Percentiles rank a stretch among this genome's conserved stretches.
phyloP scores from a whole-genome alignment of 768 basidiomycete species.

The Podaxis sp. region DNA sequence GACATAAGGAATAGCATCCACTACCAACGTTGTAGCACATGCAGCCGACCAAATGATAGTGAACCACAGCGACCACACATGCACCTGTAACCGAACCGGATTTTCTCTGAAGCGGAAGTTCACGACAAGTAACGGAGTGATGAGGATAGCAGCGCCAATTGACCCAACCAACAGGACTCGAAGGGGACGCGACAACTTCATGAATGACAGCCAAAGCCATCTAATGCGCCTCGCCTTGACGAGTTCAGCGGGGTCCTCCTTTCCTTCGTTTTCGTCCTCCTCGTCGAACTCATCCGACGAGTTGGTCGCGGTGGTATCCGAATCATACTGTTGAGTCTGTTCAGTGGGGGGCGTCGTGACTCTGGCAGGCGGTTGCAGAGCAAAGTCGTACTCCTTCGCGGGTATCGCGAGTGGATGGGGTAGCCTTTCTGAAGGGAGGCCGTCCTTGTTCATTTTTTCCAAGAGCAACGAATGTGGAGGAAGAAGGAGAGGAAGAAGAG shows the following conservation, averaged over 20 bases:
- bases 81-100: conserved; percentile 48
- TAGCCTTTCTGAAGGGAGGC: conserved; percentile 1
- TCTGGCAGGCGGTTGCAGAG: conserved; percentile 5
- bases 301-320: conserved; percentile 50
- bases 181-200: conserved; percentile 58
- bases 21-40: conserved; percentile 57
- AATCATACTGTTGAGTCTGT: conserved; percentile 23
- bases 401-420: conserved; percentile 1
- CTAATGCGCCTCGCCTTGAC: conserved; percentile 58
- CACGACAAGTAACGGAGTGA: conserved; percentile 68
- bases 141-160: conserved; percentile 59
- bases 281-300: conserved; percentile 72
- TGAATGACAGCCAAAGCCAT: conserved; percentile 57
- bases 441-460: conserved; percentile 11
- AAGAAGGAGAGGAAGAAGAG: not conserved
- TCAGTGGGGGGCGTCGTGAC: conserved; percentile 2
- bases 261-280: conserved; percentile 66
- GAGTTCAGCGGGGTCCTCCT: conserved; percentile 17
- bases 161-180: conserved; percentile 54
- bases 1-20: conserved; percentile 57
- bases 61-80: conserved; percentile 65
- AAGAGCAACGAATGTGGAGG: conserved; percentile 4
- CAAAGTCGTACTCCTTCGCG: conserved; percentile 20
- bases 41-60: conserved; percentile 61
- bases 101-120: conserved; percentile 53